A percentile compares a stretch with the other conserved stretches of the same genome.
Evolutionary conservation across 805 yeast genomes (phyloP).

Genomic region (Zygoascus flipseniorum): DNA sequence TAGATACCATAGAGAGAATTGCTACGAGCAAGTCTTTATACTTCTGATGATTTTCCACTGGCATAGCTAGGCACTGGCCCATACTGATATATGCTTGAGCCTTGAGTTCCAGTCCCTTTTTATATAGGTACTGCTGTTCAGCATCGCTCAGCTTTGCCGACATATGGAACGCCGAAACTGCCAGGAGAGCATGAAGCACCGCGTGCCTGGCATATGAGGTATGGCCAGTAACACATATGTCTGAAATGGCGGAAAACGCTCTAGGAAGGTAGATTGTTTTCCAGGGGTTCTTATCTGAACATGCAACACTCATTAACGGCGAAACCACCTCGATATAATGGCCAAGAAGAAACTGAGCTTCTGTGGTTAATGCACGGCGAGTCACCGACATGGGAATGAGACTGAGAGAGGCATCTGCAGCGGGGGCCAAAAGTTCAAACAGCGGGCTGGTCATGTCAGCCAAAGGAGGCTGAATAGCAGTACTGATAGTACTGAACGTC

Average conservation of each 20-base stretch:
- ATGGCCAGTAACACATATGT: constrained; percentile 60
- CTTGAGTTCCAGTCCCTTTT: constrained; percentile 65
- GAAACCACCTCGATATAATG: constrained; percentile 72
- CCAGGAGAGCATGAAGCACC: constrained; percentile 65
- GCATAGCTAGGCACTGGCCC: constrained; percentile 44
- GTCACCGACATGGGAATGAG: not conserved
- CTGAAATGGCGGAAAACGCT: constrained; percentile 76
- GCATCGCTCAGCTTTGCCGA: constrained; percentile 64
- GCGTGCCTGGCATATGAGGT: constrained; percentile 75
- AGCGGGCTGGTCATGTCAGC: not conserved
- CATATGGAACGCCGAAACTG: constrained; percentile 73
- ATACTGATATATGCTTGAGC: constrained; percentile 67
- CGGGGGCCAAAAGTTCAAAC: not conserved
- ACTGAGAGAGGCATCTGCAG: not conserved
- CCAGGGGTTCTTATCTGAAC: constrained; percentile 77
- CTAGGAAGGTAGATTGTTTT: constrained; percentile 77
- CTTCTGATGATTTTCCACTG: constrained; percentile 45
- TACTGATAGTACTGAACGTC: not conserved
- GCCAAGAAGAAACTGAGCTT: constrained; percentile 62
- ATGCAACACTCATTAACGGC: constrained; percentile 66
- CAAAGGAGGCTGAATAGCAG: not conserved
- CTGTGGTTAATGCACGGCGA: constrained; percentile 26
- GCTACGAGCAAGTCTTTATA: constrained; percentile 82
- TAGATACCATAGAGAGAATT: constrained; percentile 75
- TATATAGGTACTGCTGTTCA: constrained; percentile 55